Evolutionary conservation across 148 eudicot species (phyloP).

Genomic region (Rhododendron simsii): DNA sequence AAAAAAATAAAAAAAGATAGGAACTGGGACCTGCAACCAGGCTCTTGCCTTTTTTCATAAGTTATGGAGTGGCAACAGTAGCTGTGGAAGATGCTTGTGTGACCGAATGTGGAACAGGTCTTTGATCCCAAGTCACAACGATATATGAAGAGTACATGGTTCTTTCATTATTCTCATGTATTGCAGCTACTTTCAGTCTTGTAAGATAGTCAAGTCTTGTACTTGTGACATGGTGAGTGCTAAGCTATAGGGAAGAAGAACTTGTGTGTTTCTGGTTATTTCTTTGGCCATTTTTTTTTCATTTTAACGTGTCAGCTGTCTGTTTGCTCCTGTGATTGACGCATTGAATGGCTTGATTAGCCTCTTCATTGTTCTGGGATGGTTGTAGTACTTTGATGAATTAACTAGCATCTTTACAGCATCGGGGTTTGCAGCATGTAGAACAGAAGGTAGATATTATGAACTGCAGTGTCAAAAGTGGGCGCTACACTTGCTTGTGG

Average conservation of each 20-base stretch:
- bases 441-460: background rate
- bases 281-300: background rate
- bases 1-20: background rate
- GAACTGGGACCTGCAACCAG: background rate
- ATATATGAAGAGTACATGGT: background rate
- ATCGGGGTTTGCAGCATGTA: background rate
- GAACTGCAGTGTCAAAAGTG: background rate
- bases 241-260: background rate
- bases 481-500: background rate
- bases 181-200: background rate
- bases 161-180: background rate
- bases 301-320: background rate
- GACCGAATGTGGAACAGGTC: background rate
- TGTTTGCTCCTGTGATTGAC: background rate
- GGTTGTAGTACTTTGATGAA: background rate
- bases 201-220: background rate
- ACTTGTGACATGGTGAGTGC: background rate
- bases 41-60: background rate
- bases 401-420: background rate
- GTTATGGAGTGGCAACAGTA: background rate
- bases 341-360: background rate
- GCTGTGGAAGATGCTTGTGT: background rate
- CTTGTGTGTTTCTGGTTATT: background rate
- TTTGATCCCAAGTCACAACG: background rate
- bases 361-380: background rate